phyloP scores from a whole-genome alignment of 805 yeast species.

The Pichia membranifaciens region DNA sequence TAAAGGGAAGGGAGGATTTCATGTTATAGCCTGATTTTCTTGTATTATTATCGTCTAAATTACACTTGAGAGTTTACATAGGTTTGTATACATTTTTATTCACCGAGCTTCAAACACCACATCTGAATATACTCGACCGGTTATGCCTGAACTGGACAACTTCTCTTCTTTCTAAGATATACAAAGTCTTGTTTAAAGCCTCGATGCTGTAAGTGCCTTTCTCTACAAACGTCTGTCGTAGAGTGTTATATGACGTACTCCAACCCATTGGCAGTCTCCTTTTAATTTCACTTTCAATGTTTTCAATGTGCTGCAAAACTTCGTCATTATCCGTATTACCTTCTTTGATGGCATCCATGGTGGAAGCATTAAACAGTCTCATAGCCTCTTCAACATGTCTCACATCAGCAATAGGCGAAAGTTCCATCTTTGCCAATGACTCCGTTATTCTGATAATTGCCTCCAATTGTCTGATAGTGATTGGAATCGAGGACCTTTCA shows the following conservation, averaged over 20 bases:
- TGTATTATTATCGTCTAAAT: neutral
- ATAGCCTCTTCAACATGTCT: constrained; percentile 95
- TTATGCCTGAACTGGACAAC: constrained; percentile 86
- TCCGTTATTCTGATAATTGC: constrained; percentile 96
- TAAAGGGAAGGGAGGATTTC: constrained; percentile 61
- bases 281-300: constrained; percentile 78
- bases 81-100: neutral
- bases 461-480: constrained; percentile 94
- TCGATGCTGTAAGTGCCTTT: constrained; percentile 51
- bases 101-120: constrained; percentile 42
- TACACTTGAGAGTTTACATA: neutral
- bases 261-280: constrained; percentile 94
- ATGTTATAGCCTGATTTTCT: constrained; percentile 29
- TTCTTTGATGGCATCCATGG: constrained; percentile 79
- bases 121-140: constrained; percentile 71
- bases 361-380: constrained; percentile 89
- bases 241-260: constrained; percentile 82
- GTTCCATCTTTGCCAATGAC: constrained; percentile 78
- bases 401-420: constrained; percentile 78
- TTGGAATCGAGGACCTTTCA: constrained; percentile 92
- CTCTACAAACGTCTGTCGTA: constrained; percentile 75
- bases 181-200: constrained; percentile 78
- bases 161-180: constrained; percentile 78
- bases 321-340: constrained; percentile 48
- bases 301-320: constrained; percentile 63